phyloP scores from a whole-genome alignment of 2,329 filamentous ascomycete species.

The Aspergillus oerlinghausenensis region DNA sequence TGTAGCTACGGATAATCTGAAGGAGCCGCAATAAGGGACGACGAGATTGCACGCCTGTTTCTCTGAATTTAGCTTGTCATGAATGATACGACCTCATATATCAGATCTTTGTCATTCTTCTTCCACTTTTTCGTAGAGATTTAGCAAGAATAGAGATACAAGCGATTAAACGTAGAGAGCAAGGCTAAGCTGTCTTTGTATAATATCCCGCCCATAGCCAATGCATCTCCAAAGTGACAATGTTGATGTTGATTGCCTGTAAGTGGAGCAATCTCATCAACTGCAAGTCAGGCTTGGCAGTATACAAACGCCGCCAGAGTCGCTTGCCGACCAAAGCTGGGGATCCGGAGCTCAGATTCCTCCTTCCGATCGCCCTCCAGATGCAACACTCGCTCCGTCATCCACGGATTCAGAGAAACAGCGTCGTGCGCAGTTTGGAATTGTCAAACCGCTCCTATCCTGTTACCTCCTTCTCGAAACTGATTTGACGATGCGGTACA shows the following conservation, averaged over 20 bases:
- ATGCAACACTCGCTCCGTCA: not conserved
- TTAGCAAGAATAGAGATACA: not conserved
- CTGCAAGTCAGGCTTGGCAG: conserved; percentile 12
- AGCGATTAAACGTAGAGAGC: not conserved
- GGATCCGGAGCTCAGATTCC: conserved; percentile 6
- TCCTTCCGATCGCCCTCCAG: conserved; percentile 3
- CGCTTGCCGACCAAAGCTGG: conserved; percentile 12
- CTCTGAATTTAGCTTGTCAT: not conserved
- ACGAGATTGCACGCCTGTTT: not conserved
- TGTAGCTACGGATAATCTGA: conserved; percentile 74
- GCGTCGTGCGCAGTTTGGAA: not conserved
- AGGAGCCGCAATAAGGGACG: conserved; percentile 61
- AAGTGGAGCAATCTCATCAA: conserved; percentile 4
- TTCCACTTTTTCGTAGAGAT: not conserved
- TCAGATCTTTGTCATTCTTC: not conserved
- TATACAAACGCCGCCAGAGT: conserved; percentile 11
- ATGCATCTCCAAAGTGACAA: not conserved
- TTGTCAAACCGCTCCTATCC: not conserved
- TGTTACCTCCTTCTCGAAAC: conserved; percentile 2
- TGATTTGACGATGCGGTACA: conserved; percentile 18
- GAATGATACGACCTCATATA: not conserved
- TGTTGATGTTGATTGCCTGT: conserved; percentile 8
- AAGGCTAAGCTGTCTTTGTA: not conserved
- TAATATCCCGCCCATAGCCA: too few species aligned
- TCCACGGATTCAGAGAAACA: not conserved